Conservation (phyloP, 805 yeast genomes). For the Middelhovenomyces tepae region DNA sequence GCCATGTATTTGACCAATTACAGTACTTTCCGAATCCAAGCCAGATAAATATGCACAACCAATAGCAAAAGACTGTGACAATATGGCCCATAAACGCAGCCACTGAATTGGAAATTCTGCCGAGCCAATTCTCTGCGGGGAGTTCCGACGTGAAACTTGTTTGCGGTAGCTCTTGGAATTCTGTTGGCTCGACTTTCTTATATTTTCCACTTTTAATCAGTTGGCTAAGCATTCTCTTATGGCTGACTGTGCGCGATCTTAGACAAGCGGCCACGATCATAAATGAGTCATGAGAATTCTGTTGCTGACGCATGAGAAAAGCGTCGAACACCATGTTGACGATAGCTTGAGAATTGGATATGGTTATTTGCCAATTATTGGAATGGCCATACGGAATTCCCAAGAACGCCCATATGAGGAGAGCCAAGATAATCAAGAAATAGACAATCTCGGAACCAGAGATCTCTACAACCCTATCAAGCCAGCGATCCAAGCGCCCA, state of each 20-base stretch:
- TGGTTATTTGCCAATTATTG: constrained; percentile 9
- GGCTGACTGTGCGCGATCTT: constrained; percentile 7
- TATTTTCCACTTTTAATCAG: too few relatives aligned
- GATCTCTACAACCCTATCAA: constrained; percentile 5
- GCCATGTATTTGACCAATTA: too few relatives aligned
- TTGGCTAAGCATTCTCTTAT: too few relatives aligned
- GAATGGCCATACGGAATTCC: constrained; percentile 6
- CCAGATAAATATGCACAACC: too few relatives aligned
- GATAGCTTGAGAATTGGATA: constrained; percentile 10
- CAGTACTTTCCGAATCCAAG: too few relatives aligned
- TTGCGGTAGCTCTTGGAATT: too few relatives aligned
- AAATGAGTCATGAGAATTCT: constrained; percentile 2
- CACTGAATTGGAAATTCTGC: too few relatives aligned
- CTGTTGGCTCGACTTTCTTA: too few relatives aligned
- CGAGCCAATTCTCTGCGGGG: too few relatives aligned
- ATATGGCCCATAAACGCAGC: too few relatives aligned
- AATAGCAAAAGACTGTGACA: too few relatives aligned
- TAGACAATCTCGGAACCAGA: constrained; percentile 9
- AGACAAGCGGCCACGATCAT: constrained; percentile 6
- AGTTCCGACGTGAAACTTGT: too few relatives aligned
- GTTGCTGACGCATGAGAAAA: constrained; percentile 12
- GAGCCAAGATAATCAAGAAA: constrained; percentile 4
- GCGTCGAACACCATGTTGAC: constrained; percentile 7
- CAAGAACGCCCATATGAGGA: constrained; percentile 10
- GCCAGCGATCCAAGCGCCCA: constrained; percentile 6